Evolutionary conservation across 345 rosid genomes (phyloP), one percentile per base, ranked within the genome.

Genomic region (Melaleuca alternifolia): DNA sequence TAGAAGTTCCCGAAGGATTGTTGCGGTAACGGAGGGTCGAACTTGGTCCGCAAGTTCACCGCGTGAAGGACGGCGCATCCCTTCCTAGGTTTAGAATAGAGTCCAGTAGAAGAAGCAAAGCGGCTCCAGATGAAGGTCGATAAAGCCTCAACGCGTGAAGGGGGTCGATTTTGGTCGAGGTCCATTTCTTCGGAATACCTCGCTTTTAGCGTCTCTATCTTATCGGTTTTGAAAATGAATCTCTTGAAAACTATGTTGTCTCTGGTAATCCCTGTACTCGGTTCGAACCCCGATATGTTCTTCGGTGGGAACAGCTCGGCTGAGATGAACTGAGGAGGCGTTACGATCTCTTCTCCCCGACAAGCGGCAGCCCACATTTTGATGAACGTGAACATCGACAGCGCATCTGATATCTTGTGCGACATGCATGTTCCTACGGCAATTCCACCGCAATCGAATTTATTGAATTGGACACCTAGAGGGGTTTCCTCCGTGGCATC

Each of bases 71-170:
- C 59, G 10, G 65, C 9, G 85, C 83, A 87, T 2, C 54, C 20
- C 52, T 30, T 85, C 15, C 44, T 52, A 15, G 86, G 54, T 18
- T 24, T 21, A 14, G 84, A 33, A 61, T 85, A 28, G 26, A 62
- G 59, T 51, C 79, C 21, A 21, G 85, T 87, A 3, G 85, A 50
- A 14, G 86, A 81, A 3, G 84, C 23, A 48, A 87, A 89, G 51
- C 89, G 86, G 82, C 62, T 87, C 92, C 92, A 91, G 71, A 93
- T 62, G 62, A 91, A 89, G 26, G 91, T 87, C 5, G 92, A 88
- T 24, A 92, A 89, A 5, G 92, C 92, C 56, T 91, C 92, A 14
- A 91, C 87, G 1, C 93, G 91, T 1, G 93, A 87, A 2, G 88
- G 90, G 41, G 51, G 87, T 84, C 71, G 84, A 24, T 61, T 21